These are phyloP conservation scores for Rachicladosporium sp. DNA, from an alignment of 2,329 filamentous ascomycete genomes.

Conservation along the genomic window DNA sequence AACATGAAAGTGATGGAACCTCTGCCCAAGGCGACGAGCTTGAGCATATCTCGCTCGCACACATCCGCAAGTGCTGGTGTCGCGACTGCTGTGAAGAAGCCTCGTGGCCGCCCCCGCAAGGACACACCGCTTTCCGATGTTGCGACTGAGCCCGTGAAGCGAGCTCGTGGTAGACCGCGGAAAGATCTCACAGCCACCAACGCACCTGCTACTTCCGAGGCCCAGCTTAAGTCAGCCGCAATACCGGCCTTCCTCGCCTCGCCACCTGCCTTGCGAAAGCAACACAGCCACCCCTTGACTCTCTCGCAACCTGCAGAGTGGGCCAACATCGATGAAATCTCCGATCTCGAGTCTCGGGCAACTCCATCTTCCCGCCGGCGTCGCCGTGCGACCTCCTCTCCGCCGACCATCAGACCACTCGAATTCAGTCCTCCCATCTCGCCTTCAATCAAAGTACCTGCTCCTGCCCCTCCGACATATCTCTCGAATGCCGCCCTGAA, in stretches of 20 bases:
- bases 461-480: no score
- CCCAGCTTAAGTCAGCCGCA: neutral
- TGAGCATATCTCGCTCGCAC: conserved; percentile 3
- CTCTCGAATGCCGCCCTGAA: conserved; percentile 11
- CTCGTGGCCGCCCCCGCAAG: conserved; percentile 5
- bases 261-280: conserved; percentile 6
- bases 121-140: no score
- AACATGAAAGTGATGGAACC: no score
- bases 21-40: conserved; percentile 1
- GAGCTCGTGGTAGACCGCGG: conserved; percentile 12
- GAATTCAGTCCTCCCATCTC: conserved; percentile 9
- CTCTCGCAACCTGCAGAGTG: conserved; percentile 6
- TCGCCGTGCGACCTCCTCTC: conserved; percentile 13
- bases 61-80: neutral
- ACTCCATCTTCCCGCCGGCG: conserved; percentile 22
- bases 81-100: conserved; percentile 4
- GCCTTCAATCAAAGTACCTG: no score
- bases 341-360: conserved; percentile 18
- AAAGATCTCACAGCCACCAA: conserved; percentile 6
- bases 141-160: no score
- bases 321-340: conserved; percentile 22
- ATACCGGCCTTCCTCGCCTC: conserved; percentile 6
- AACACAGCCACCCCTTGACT: no score
- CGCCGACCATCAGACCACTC: conserved; percentile 11
- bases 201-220: neutral